These are phyloP conservation scores for Fusarium begoniae DNA, from an alignment of 2,329 filamentous ascomycete species.

Conservation along the genomic window DNA sequence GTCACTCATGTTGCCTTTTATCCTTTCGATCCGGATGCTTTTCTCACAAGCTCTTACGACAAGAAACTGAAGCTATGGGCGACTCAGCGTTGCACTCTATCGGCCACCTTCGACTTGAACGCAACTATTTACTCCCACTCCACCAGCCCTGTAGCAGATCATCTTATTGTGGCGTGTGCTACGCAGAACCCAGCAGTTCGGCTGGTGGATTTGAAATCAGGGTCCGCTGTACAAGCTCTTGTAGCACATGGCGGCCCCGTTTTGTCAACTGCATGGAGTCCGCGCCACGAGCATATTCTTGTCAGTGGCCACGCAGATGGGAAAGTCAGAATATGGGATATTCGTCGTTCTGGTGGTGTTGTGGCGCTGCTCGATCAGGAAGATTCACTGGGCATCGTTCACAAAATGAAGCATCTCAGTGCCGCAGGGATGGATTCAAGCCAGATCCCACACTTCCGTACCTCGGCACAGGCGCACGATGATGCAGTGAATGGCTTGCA, in stretches of 20 bases:
- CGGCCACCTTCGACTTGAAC: slow-evolving; percentile 74
- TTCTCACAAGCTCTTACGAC: slow-evolving; percentile 82
- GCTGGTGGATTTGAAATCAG: slow-evolving; percentile 86
- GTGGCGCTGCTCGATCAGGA: slow-evolving; percentile 85
- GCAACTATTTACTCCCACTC: slow-evolving; percentile 80
- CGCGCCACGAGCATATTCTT: slow-evolving; percentile 79
- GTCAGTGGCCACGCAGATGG: slow-evolving; percentile 89
- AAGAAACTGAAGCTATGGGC: slow-evolving; percentile 80
- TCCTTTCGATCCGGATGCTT: slow-evolving; percentile 78
- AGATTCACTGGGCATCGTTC: slow-evolving; percentile 75
- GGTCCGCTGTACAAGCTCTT: slow-evolving; percentile 75
- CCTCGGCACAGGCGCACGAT: slow-evolving; percentile 73
- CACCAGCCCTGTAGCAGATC: slow-evolving; percentile 74
- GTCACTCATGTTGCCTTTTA: slow-evolving; percentile 82
- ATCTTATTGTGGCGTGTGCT: slow-evolving; percentile 86
- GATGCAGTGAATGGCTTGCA: slow-evolving; percentile 85
- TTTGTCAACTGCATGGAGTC: slow-evolving; percentile 81
- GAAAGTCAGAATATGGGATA: slow-evolving; percentile 85
- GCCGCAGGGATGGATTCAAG: slow-evolving; percentile 45
- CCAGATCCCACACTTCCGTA: slow-evolving; percentile 53
- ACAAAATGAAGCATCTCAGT: slow-evolving; percentile 48
- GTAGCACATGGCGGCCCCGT: slow-evolving; percentile 75
- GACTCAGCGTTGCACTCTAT: slow-evolving; percentile 67
- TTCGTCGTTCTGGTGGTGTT: slow-evolving; percentile 79
- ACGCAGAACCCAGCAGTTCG: slow-evolving; percentile 87